These are phyloP conservation scores for Zasmidium cellare DNA, from an alignment of 2,329 filamentous ascomycete species.

Conservation along the genomic window DNA sequence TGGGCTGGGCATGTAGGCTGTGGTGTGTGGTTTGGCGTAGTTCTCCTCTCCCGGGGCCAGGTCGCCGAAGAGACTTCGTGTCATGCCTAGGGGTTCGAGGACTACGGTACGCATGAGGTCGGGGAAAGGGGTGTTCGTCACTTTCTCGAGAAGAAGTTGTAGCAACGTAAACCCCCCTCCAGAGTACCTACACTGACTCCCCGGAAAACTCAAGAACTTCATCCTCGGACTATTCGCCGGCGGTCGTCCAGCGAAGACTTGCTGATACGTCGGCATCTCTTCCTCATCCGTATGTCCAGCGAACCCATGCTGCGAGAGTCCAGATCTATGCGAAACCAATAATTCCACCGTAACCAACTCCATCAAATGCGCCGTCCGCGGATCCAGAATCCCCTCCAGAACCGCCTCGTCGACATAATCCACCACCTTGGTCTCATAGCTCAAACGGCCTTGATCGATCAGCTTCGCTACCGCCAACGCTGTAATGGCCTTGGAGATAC, in stretches of 20 bases:
- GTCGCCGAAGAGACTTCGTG: slow-evolving; percentile 20
- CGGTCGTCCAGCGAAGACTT: slow-evolving; percentile 20
- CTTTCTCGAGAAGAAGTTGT: slow-evolving; percentile 25
- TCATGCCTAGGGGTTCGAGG: slow-evolving; percentile 26
- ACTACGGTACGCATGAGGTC: slow-evolving; percentile 26
- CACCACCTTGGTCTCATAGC: slow-evolving; percentile 20
- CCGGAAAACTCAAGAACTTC: slow-evolving; percentile 24
- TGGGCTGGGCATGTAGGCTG: slow-evolving; percentile 8
- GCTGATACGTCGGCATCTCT: slow-evolving; percentile 6
- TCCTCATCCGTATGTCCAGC: slow-evolving; percentile 22
- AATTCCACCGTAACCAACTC: slow-evolving; percentile 24
- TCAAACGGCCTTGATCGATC: slow-evolving; percentile 21
- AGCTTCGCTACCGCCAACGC: slow-evolving; percentile 25
- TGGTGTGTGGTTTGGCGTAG: slow-evolving; percentile 21
- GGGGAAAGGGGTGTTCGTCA: slow-evolving; percentile 17
- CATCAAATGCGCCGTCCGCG: slow-evolving; percentile 18
- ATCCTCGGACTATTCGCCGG: slow-evolving; percentile 25
- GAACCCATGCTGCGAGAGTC: slow-evolving; percentile 28
- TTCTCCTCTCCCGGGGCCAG: slow-evolving; percentile 17
- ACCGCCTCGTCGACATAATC: slow-evolving; percentile 15
- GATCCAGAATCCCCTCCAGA: slow-evolving; percentile 14
- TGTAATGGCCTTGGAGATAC: slow-evolving; percentile 30
- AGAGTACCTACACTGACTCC: slow-evolving; percentile 26
- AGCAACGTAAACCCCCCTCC: slow-evolving; percentile 28
- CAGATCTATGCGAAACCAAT: slow-evolving; percentile 28